Percentiles rank a stretch among this genome's conserved stretches.
Conservation (phyloP, 768 basidiomycete genomes). For the Collybia sp. region DNA sequence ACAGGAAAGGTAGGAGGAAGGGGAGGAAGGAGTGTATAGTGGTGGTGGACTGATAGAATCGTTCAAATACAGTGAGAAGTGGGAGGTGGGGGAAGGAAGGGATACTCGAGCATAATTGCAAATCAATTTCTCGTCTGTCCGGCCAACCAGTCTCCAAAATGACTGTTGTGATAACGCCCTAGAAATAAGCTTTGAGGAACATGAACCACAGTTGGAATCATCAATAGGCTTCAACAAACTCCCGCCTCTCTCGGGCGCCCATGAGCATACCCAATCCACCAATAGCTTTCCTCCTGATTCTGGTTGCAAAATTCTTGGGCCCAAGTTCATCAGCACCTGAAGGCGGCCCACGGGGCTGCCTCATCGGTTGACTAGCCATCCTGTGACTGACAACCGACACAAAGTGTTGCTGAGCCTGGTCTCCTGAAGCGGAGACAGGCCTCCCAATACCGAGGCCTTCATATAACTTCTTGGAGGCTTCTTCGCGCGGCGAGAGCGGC, state of each 20-base stretch:
- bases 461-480: conserved; percentile 81
- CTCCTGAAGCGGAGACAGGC: conserved; percentile 42
- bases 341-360: conserved; percentile 87
- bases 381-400: conserved; percentile 44
- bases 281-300: conserved; percentile 81
- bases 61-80: not conserved
- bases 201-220: conserved; percentile 1
- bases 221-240: conserved; percentile 69
- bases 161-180: not conserved
- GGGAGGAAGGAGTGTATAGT: conserved; percentile 16
- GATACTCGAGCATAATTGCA: conserved; percentile 9
- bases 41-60: not conserved
- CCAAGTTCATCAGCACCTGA: conserved; percentile 83
- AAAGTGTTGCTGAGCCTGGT: conserved; percentile 31
- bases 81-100: conserved; percentile 5
- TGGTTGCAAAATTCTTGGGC: conserved; percentile 84
- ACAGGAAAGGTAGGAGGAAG: conserved; percentile 10
- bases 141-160: conserved; percentile 1
- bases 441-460: conserved; percentile 87
- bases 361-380: conserved; percentile 66
- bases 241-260: conserved; percentile 77
- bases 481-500: conserved; percentile 81
- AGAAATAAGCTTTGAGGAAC: not conserved
- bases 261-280: conserved; percentile 76
- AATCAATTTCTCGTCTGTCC: conserved; percentile 7